Conservation (phyloP, 169 alveolate genomes). For the Plasmodium billcollinsi region DNA sequence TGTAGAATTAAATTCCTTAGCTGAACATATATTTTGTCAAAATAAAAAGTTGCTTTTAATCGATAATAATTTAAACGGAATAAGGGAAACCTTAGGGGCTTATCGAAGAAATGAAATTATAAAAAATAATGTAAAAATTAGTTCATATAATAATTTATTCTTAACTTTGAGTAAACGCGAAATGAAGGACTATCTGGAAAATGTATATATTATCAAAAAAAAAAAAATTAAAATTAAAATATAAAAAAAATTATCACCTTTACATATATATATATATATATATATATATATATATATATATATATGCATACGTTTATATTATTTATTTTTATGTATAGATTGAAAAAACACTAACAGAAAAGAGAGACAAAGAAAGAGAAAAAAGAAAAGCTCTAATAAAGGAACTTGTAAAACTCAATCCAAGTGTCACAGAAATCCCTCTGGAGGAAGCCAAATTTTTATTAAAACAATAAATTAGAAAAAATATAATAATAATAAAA, state of each 20-base stretch:
- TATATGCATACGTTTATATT: background rate
- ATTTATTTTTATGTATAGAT: slow-evolving; percentile 15
- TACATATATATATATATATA: background rate
- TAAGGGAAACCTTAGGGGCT: slow-evolving; percentile 51
- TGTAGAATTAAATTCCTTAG: slow-evolving; percentile 47
- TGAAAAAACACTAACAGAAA: slow-evolving; percentile 44
- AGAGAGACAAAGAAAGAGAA: slow-evolving; percentile 51
- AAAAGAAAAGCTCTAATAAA: slow-evolving; percentile 44
- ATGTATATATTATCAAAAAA: slow-evolving; percentile 25
- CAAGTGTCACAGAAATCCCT: slow-evolving; percentile 70
- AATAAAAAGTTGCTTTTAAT: slow-evolving; percentile 36
- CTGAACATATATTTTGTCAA: slow-evolving; percentile 59
- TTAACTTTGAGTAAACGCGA: slow-evolving; percentile 31
- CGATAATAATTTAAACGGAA: slow-evolving; percentile 59
- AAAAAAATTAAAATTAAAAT: background rate
- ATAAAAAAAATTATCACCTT: background rate
- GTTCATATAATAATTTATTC: slow-evolving; percentile 46
- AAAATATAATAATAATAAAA: too few species aligned
- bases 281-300: background rate
- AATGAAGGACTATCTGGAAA: slow-evolving; percentile 38
- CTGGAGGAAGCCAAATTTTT: slow-evolving; percentile 65
- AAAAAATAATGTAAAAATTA: slow-evolving; percentile 16
- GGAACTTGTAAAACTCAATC: slow-evolving; percentile 46
- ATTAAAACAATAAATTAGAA: slow-evolving; percentile 4
- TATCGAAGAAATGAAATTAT: slow-evolving; percentile 56